Base-by-base conservation (phyloP, 768 basidiomycete species). In the Termitomyces titanicus region DNA sequence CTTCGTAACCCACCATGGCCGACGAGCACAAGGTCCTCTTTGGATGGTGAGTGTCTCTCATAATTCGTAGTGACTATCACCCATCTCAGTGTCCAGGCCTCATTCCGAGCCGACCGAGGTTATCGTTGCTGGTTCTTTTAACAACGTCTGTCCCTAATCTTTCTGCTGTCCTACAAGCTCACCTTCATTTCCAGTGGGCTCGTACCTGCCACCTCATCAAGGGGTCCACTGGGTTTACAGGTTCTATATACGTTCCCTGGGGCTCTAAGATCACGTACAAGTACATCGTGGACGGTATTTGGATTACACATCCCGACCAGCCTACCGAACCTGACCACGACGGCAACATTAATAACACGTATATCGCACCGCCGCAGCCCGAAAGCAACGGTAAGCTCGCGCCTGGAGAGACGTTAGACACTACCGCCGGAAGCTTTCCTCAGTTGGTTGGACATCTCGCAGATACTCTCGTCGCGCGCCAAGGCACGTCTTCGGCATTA, bases 81-180 rank as follows among this genome's bases (percentile, higher is more conserved):
- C 39, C 38, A 51, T 43, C 42, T 54, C 56, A 47, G 54, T 47
- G 54, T 52, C 53, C 58, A 89, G 88, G 87, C 86, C 86, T 17
- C 77, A 81, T 59, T 57, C 74, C 29, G 75, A 77, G 47, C 79
- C 86, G 39, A 72, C 64, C 46, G 68, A 74, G 46, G 88, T 90
- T 58, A 78, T 89, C 64, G 80, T 86, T 54, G 89, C 88, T 20
- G 90, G 90, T 35, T 80, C 85, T 29, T 92, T 92, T 67, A 89
- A 92, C 76, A 72, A 86, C 70, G 89, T 89, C 66, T 60, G 83
- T 64, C 38, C 50, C 58, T 27, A 46, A 18, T 25, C 31, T n/a
- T 24, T 44, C 54, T 53, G 47, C 33, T 38, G 46, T 54, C 48
- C 25, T 7, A 60, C 44, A 42, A 51, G 46, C 54, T 54, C 42